Evolutionary conservation across 2,329 filamentous ascomycete genomes (phyloP).

Genomic region (Fusarium tupiense): DNA sequence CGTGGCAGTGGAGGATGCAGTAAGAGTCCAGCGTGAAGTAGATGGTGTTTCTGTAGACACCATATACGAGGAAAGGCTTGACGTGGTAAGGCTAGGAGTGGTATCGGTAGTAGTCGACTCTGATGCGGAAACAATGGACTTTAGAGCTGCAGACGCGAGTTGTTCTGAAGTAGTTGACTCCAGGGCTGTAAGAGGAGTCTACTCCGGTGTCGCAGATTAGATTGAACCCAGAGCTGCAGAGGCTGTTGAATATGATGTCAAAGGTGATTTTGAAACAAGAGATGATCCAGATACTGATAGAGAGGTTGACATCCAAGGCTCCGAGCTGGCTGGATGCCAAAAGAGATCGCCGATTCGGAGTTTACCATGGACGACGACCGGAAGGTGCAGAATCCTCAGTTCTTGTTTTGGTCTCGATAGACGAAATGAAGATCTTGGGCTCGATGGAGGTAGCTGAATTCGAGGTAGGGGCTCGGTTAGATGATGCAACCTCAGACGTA

Average conservation of each 20-base stretch:
- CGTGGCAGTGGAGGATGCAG: neutral
- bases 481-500: neutral
- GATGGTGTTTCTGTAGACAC: neutral
- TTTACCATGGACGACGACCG: neutral
- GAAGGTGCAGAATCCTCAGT: too few relatives aligned
- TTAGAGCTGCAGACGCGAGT: neutral
- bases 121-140: neutral
- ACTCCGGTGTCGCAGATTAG: neutral
- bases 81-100: neutral
- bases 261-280: neutral
- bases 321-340: neutral
- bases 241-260: neutral
- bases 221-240: neutral
- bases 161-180: neutral
- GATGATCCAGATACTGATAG: neutral
- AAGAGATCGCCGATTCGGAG: neutral
- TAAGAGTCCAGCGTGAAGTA: neutral
- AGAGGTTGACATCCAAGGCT: neutral
- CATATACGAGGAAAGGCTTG: fast-evolving
- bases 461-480: too few relatives aligned
- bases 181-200: neutral
- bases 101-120: neutral
- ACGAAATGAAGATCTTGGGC: neutral
- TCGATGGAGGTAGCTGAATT: neutral
- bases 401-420: neutral